These are phyloP conservation scores for Enteropsectra breve DNA, from an alignment of 371 early-diverging fungal species.

Conservation along the genomic window DNA sequence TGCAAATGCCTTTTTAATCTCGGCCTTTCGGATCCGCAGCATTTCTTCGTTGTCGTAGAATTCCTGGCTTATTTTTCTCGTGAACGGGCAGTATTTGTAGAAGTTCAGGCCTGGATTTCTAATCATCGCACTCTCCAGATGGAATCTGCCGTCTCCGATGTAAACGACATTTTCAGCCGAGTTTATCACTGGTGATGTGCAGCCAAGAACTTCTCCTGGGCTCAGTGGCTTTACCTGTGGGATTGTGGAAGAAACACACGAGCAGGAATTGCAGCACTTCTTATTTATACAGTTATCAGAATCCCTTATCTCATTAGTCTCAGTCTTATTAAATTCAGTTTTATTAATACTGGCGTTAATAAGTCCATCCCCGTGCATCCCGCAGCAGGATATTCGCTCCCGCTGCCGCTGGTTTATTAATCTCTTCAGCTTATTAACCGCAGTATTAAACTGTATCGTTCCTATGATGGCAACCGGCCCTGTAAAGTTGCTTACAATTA, in stretches of 20 bases:
- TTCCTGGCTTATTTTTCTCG: slow-evolving; percentile 77
- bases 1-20: slow-evolving; percentile 65
- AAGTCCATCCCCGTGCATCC: neutral
- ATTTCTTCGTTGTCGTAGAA: slow-evolving; percentile 80
- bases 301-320: no score
- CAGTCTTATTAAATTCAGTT: slow-evolving; percentile 9
- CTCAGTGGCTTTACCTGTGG: slow-evolving; percentile 88
- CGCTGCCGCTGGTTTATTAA: neutral
- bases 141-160: slow-evolving; percentile 94
- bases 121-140: slow-evolving; percentile 96
- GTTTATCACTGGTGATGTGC: slow-evolving; percentile 79
- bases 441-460: slow-evolving; percentile 86
- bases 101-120: slow-evolving; percentile 79
- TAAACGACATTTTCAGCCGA: slow-evolving; percentile 61
- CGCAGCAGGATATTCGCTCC: neutral
- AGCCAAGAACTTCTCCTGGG: slow-evolving; percentile 94
- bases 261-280: no score
- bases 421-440: slow-evolving; percentile 65
- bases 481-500: slow-evolving; percentile 72
- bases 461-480: slow-evolving; percentile 73
- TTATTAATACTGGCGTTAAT: no score
- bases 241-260: slow-evolving; percentile 2
- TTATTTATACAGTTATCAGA: no score
- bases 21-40: slow-evolving; percentile 70
- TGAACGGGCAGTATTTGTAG: slow-evolving; percentile 91